A percentile compares a stretch with the other conserved stretches of the same genome.
Conservation (phyloP, 148 eudicot genomes). For the Rhododendron kiyosumense region DNA sequence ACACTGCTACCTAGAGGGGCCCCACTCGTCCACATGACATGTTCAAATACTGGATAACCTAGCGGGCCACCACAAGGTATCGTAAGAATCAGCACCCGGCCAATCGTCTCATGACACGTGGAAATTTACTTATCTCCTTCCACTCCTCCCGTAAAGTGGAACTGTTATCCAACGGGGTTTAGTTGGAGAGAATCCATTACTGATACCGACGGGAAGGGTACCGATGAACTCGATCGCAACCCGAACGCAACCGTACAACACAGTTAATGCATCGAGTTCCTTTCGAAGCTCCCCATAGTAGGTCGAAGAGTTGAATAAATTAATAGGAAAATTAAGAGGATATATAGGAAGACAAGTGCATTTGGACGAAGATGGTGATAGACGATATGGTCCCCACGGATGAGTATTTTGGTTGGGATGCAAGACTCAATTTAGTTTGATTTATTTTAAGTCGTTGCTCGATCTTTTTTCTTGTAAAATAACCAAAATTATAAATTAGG, state of each 20-base stretch:
- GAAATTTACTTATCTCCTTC: neutral
- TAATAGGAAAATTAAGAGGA: neutral
- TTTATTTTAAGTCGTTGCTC: neutral
- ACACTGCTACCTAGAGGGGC: neutral
- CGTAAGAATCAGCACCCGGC: neutral
- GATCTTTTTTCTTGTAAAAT: too few relatives aligned
- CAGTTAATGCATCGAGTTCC: neutral
- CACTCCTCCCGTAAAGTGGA: neutral
- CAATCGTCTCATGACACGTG: constrained; percentile 1
- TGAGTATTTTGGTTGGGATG: too few relatives aligned
- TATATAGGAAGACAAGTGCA: neutral
- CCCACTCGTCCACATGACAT: neutral
- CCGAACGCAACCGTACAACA: neutral
- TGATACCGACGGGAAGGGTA: too few relatives aligned
- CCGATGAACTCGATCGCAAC: neutral
- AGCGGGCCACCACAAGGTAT: neutral
- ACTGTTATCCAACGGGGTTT: too few relatives aligned
- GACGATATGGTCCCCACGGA: too few relatives aligned
- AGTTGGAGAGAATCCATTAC: too few relatives aligned
- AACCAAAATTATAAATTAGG: too few relatives aligned
- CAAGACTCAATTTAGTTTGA: too few relatives aligned
- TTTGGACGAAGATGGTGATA: neutral
- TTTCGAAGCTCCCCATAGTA: neutral
- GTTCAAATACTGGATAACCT: neutral
- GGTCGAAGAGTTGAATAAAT: neutral